phyloP scores from a whole-genome alignment of 305 asterid genomes.

The Plantago coronopus region DNA sequence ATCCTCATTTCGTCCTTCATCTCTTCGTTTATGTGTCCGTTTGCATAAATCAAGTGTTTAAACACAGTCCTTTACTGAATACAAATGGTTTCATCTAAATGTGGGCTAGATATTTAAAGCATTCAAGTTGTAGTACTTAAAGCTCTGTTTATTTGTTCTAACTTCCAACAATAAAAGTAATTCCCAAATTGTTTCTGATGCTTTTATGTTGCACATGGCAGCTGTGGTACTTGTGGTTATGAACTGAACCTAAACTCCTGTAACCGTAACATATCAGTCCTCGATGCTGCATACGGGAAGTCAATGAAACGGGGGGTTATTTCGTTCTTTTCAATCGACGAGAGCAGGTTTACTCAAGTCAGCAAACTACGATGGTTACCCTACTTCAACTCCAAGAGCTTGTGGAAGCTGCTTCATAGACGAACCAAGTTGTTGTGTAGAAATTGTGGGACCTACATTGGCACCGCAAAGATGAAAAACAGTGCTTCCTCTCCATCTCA shows the following conservation, averaged over 20 bases:
- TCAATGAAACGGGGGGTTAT: conserved; percentile 41
- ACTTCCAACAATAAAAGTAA: neutral
- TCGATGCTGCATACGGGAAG: conserved; percentile 36
- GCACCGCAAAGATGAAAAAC: conserved; percentile 23
- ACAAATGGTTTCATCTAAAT: neutral
- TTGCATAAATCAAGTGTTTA: too few relatives aligned
- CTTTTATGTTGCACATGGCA: conserved; percentile 7
- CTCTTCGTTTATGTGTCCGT: neutral
- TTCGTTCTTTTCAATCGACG: conserved; percentile 44
- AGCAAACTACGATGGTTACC: conserved; percentile 34
- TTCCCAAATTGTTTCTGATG: neutral
- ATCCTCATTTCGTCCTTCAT: neutral
- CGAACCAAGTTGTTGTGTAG: conserved; percentile 38
- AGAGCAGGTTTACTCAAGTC: conserved; percentile 41
- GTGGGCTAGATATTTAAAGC: neutral
- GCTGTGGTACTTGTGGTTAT: conserved; percentile 53
- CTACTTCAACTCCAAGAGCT: conserved; percentile 26
- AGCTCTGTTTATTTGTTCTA: too few relatives aligned
- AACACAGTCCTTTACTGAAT: neutral
- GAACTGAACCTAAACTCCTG: conserved; percentile 47
- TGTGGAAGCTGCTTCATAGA: conserved; percentile 36
- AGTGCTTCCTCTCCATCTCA: conserved; percentile 16
- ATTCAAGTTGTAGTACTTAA: too few relatives aligned
- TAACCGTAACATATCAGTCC: conserved; percentile 34
- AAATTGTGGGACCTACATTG: conserved; percentile 37